These are phyloP conservation scores for Trichosporon ovoides DNA, from an alignment of 1,284 basidiomycete genomes.

Conservation along the genomic window DNA sequence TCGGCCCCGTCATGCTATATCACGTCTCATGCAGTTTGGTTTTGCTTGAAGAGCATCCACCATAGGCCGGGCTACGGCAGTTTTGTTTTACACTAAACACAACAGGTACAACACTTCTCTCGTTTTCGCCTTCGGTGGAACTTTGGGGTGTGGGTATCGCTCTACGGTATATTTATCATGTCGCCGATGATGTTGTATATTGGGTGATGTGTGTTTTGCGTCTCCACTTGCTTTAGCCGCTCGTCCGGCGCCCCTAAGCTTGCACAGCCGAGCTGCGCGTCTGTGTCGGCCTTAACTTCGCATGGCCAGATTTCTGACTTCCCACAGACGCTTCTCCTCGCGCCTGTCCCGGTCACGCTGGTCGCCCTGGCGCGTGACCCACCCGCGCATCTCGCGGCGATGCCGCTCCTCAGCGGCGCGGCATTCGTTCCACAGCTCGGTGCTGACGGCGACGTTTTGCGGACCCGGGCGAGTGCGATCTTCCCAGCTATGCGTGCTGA, in stretches of 20 bases:
- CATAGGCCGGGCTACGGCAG: too few species aligned
- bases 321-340: constrained; percentile 45
- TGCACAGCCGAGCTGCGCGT: not conserved
- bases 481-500: constrained; percentile 19
- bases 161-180: too few species aligned
- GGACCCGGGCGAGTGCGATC: constrained; percentile 14
- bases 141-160: not conserved
- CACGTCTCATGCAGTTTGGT: too few species aligned
- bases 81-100: too few species aligned
- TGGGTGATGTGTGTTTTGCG: too few species aligned
- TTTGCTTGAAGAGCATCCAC: too few species aligned
- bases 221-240: too few species aligned
- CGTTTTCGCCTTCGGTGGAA: not conserved
- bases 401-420: constrained; percentile 72
- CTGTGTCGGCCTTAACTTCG: constrained; percentile 1
- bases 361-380: constrained; percentile 50
- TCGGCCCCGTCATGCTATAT: too few species aligned
- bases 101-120: not conserved
- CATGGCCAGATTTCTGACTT: constrained; percentile 44
- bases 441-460: constrained; percentile 7
- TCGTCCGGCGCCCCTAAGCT: too few species aligned
- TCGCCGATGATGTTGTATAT: too few species aligned
- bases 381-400: constrained; percentile 71
- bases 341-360: constrained; percentile 30
- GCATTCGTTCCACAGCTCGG: constrained; percentile 62